A percentile compares a stretch with the other conserved stretches of the same genome.
Conservation (phyloP, 805 yeast genomes). For the Kazachstania psychrophila region DNA sequence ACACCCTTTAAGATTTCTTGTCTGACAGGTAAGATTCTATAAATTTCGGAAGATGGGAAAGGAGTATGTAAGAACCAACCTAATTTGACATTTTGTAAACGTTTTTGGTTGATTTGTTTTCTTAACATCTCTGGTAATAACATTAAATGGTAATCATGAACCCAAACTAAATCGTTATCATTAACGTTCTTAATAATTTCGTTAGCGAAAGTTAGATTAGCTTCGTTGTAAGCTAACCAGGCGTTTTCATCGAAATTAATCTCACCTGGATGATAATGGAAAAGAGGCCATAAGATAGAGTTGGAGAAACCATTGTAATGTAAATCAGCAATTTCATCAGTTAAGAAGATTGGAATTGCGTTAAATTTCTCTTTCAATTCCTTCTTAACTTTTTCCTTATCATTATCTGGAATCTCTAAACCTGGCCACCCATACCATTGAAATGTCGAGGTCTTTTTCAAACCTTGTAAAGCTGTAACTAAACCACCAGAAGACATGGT, state of each 20-base stretch:
- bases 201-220: slow-evolving; percentile 73
- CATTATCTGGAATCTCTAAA: slow-evolving; percentile 71
- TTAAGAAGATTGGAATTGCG: slow-evolving; percentile 81
- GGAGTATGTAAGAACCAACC: slow-evolving; percentile 98
- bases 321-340: slow-evolving; percentile 85
- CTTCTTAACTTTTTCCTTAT: slow-evolving; percentile 54
- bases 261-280: slow-evolving; percentile 98
- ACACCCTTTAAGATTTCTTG: slow-evolving; percentile 87
- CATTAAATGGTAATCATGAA: slow-evolving; percentile 97
- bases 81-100: slow-evolving; percentile 50
- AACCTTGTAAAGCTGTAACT: slow-evolving; percentile 90
- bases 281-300: slow-evolving; percentile 93
- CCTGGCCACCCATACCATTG: slow-evolving; percentile 99
- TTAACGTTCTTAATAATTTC: slow-evolving; percentile 59
- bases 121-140: slow-evolving; percentile 82
- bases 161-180: slow-evolving; percentile 90
- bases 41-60: slow-evolving; percentile 94
- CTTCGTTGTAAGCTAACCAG: slow-evolving; percentile 96
- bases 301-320: slow-evolving; percentile 96
- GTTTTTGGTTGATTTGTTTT: slow-evolving; percentile 40
- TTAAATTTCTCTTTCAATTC: slow-evolving; percentile 72
- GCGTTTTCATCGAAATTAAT: slow-evolving; percentile 96
- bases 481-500: slow-evolving; percentile 95
- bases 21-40: slow-evolving; percentile 91
- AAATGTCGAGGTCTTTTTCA: slow-evolving; percentile 71